A percentile compares a stretch with the other conserved stretches of the same genome.
These are phyloP conservation scores for Sporothrix mexicana DNA, from an alignment of 2,329 filamentous ascomycete species.

Conservation along the genomic window DNA sequence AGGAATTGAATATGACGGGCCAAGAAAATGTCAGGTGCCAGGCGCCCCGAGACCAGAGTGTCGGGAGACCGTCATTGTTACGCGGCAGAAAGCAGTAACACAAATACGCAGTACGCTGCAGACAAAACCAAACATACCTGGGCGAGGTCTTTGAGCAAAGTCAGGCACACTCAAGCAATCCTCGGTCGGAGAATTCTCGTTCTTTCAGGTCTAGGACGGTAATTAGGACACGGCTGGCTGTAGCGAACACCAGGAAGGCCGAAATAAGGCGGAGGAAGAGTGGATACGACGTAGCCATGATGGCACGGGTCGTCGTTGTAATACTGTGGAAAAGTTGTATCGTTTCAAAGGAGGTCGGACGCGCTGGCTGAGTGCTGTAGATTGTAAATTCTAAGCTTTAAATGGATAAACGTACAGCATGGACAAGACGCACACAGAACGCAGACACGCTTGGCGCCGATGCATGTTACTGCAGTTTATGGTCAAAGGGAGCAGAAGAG, in stretches of 20 bases:
- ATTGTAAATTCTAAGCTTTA: not conserved
- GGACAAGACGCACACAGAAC: not conserved
- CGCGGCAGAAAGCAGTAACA: not conserved
- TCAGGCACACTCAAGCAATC: not conserved
- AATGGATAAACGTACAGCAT: not conserved
- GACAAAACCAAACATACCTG: not conserved
- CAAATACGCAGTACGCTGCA: not conserved
- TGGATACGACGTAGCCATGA: not conserved
- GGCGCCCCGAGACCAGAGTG: conserved; percentile 16
- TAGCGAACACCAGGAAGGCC: not conserved
- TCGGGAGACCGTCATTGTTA: not conserved
- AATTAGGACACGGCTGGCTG: not conserved
- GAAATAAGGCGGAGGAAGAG: not conserved
- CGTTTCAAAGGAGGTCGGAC: no score
- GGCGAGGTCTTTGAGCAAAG: not conserved
- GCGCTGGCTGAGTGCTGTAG: no score
- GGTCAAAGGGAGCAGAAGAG: conserved; percentile 26
- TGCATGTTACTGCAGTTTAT: conserved; percentile 18
- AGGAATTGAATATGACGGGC: not conserved
- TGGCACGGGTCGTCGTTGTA: not conserved
- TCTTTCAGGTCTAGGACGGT: not conserved
- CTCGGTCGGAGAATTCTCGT: conserved; percentile 1
- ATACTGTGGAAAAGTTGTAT: no score
- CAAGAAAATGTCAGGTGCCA: not conserved
- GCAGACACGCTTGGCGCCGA: not conserved